phyloP scores from a whole-genome alignment of 495 filamentous ascomycete species.

The Poronia punctata region DNA sequence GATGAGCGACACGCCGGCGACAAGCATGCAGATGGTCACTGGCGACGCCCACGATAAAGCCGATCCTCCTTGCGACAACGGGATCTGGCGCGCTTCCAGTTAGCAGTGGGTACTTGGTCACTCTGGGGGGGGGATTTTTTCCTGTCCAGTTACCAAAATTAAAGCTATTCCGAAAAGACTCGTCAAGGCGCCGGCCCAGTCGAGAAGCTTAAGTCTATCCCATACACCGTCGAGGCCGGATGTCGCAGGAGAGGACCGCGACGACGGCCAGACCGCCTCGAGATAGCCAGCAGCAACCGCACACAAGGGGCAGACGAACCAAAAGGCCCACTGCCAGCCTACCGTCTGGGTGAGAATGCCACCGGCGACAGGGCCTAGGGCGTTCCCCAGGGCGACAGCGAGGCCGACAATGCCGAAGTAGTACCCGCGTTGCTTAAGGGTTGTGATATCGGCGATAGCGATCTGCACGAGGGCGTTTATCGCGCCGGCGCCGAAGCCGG shows the following conservation, averaged over 20 bases:
- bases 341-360: slow-evolving; percentile 54
- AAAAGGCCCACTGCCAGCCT: slow-evolving; percentile 64
- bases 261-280: neutral
- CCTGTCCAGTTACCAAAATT: neutral
- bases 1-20: too few relatives aligned
- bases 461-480: slow-evolving; percentile 27
- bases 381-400: slow-evolving; percentile 25
- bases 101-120: too few relatives aligned
- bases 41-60: too few relatives aligned
- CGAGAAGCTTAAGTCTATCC: neutral
- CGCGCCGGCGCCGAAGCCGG: slow-evolving; percentile 70
- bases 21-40: too few relatives aligned
- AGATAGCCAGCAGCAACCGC: neutral
- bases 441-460: slow-evolving; percentile 28
- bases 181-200: slow-evolving; percentile 1
- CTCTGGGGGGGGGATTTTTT: too few relatives aligned
- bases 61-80: too few relatives aligned
- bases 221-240: neutral
- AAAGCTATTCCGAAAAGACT: neutral
- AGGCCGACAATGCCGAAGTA: slow-evolving; percentile 21
- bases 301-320: slow-evolving; percentile 34
- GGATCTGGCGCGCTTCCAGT: too few relatives aligned
- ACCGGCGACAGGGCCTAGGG: slow-evolving; percentile 56
- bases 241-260: neutral
- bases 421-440: slow-evolving; percentile 24